Conservation (phyloP, 768 basidiomycete species). For the Tricholoma flavovirens region DNA sequence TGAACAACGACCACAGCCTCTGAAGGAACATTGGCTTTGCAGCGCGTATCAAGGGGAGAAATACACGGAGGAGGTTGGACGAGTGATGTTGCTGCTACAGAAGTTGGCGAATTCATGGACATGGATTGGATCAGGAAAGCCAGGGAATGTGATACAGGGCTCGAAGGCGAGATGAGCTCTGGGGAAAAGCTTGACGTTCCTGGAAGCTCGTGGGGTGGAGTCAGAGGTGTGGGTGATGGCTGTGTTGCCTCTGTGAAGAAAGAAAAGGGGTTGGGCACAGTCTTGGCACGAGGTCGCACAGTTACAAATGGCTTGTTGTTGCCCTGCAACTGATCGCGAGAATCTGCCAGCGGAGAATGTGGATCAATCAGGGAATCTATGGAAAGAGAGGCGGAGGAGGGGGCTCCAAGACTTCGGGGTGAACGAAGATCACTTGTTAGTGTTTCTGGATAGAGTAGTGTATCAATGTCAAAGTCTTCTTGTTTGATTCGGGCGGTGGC, state of each 20-base stretch:
- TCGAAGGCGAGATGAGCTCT: conserved; percentile 16
- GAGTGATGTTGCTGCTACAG: conserved; percentile 26
- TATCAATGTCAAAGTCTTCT: conserved; percentile 41
- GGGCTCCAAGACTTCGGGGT: conserved; percentile 15
- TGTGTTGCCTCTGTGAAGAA: conserved; percentile 12
- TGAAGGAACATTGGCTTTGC: conserved; percentile 21
- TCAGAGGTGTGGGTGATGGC: conserved; percentile 10
- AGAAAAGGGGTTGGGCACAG: conserved; percentile 24
- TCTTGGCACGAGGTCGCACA: conserved; percentile 36
- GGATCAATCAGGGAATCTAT: conserved; percentile 22
- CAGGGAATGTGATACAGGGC: conserved; percentile 24
- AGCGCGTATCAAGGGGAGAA: conserved; percentile 36
- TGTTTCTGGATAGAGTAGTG: conserved; percentile 25
- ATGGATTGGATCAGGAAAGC: conserved; percentile 36
- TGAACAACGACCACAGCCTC: conserved; percentile 47
- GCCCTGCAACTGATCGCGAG: conserved; percentile 9
- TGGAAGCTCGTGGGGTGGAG: conserved; percentile 13
- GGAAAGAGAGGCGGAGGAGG: conserved; percentile 25
- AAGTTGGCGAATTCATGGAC: conserved; percentile 32
- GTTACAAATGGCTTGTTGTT: conserved; percentile 16
- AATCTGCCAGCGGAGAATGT: conserved; percentile 20
- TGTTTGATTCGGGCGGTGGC: conserved; percentile 36
- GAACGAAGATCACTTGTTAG: conserved; percentile 19
- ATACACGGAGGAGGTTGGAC: conserved; percentile 28
- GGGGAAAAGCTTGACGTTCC: conserved; percentile 17